A percentile compares a stretch with the other conserved stretches of the same genome.
Evolutionary conservation across 1,139 yeast genomes (phyloP).

Genomic region (Yamadazyma oceani): DNA sequence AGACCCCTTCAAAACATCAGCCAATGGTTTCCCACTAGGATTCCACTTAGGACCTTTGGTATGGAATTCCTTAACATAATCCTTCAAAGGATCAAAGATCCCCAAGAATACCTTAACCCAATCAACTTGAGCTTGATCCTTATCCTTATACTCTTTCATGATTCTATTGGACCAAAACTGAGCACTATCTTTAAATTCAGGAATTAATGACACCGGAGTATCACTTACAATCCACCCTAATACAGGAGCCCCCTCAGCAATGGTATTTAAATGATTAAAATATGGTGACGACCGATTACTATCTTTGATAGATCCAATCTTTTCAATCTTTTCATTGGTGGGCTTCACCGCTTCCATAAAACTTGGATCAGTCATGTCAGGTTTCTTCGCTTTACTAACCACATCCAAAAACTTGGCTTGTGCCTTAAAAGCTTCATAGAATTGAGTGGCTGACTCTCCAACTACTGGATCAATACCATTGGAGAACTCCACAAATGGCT

Average conservation of each 20-base stretch:
- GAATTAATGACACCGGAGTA: constrained; percentile 69
- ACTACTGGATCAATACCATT: constrained; percentile 62
- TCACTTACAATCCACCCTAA: constrained; percentile 85
- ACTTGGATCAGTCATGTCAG: constrained; percentile 54
- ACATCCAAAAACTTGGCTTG: constrained; percentile 60
- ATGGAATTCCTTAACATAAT: constrained; percentile 74
- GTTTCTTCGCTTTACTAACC: constrained; percentile 63
- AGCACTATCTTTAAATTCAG: constrained; percentile 87
- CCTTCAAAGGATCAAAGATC: constrained; percentile 67
- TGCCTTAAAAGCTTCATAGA: constrained; percentile 59
- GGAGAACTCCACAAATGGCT: constrained; percentile 62
- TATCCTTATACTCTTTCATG: constrained; percentile 75
- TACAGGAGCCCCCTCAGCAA: constrained; percentile 87
- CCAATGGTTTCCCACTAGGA: constrained; percentile 48
- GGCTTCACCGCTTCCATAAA: constrained; percentile 66
- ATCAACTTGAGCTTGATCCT: constrained; percentile 62
- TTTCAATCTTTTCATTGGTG: constrained; percentile 59
- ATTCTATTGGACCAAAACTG: constrained; percentile 93
- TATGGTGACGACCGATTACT: constrained; percentile 64
- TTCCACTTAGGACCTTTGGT: constrained; percentile 85
- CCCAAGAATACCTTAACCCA: constrained; percentile 75
- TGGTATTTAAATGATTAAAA: constrained; percentile 73
- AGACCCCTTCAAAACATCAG: constrained; percentile 25
- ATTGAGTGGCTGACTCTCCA: constrained; percentile 54
- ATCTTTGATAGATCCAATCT: constrained; percentile 68